A percentile compares a stretch with the other conserved stretches of the same genome.
These are phyloP conservation scores for Nidula microcarpa DNA, from an alignment of 768 basidiomycete species.

Conservation along the genomic window DNA sequence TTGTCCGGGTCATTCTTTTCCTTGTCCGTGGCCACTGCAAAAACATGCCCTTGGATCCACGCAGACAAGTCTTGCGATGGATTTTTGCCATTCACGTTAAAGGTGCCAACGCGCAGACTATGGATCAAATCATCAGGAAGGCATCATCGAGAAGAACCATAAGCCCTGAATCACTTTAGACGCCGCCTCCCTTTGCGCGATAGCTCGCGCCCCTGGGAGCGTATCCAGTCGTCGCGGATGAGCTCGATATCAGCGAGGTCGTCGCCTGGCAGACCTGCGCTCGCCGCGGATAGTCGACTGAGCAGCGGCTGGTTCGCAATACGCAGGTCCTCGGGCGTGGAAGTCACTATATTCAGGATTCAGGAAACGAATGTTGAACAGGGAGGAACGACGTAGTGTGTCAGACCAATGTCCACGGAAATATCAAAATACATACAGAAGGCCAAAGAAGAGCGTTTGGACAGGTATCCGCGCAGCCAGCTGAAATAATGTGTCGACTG, in stretches of 20 bases:
- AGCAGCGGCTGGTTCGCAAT: slow-evolving; percentile 41
- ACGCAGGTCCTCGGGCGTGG: slow-evolving; percentile 55
- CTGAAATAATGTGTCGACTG: slow-evolving; percentile 32
- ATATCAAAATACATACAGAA: slow-evolving; percentile 17
- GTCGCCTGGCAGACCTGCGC: slow-evolving; percentile 61
- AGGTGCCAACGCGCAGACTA: slow-evolving; percentile 73
- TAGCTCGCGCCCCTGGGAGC: slow-evolving; percentile 33
- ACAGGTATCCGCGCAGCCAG: slow-evolving; percentile 44
- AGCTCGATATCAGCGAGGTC: slow-evolving; percentile 54
- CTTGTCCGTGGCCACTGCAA: neutral
- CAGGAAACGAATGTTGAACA: neutral
- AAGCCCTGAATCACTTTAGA: slow-evolving; percentile 22
- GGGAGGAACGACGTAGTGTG: neutral
- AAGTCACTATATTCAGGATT: slow-evolving; percentile 26
- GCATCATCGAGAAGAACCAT: too few species aligned
- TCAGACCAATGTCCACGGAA: neutral
- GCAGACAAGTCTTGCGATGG: slow-evolving; percentile 69
- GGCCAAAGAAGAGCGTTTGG: slow-evolving; percentile 20
- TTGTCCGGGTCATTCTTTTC: neutral
- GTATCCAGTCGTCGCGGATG: slow-evolving; percentile 67
- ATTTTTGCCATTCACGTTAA: slow-evolving; percentile 79
- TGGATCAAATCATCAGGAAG: neutral
- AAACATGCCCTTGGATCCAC: slow-evolving; percentile 47
- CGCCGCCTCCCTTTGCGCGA: slow-evolving; percentile 24
- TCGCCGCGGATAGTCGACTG: slow-evolving; percentile 52